These are phyloP conservation scores for Pyropia yezoensis DNA, from an alignment of 23 red algal genomes.

Conservation along the genomic window DNA sequence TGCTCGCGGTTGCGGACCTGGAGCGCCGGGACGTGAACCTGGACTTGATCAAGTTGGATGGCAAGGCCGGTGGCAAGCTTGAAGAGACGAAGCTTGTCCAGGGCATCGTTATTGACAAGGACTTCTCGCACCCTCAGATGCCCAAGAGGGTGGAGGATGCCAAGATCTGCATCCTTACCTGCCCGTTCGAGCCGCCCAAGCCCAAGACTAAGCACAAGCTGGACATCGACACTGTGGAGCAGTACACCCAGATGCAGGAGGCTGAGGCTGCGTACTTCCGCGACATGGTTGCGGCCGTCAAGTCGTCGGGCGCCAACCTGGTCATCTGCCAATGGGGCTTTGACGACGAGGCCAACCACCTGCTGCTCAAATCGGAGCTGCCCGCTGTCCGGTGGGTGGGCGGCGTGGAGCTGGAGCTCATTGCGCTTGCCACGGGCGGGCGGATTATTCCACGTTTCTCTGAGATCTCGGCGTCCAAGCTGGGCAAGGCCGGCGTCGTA, in stretches of 20 bases:
- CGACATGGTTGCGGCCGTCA: conserved; percentile 90
- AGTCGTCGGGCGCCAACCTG: conserved; percentile 87
- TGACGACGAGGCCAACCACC: conserved; percentile 98
- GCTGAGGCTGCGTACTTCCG: conserved; percentile 88
- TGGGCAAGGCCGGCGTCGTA: conserved; percentile 77
- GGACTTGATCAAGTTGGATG: conserved; percentile 93
- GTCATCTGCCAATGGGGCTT: conserved; percentile 99
- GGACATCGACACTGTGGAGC: conserved; percentile 91
- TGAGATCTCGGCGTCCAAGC: conserved; percentile 86
- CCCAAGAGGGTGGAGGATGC: conserved; percentile 72
- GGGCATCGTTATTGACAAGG: conserved; percentile 98
- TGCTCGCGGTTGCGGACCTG: conserved; percentile 83
- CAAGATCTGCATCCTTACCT: conserved; percentile 93
- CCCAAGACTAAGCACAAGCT: conserved; percentile 99
- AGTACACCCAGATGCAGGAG: conserved; percentile 94
- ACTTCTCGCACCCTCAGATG: conserved; percentile 98
- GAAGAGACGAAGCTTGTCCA: conserved; percentile 84
- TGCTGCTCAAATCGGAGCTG: conserved; percentile 77
- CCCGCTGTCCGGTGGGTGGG: conserved; percentile 96
- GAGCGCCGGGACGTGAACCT: conserved; percentile 95
- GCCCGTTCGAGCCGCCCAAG: conserved; percentile 98
- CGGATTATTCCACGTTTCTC: conserved; percentile 95
- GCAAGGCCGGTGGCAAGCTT: conserved; percentile 87
- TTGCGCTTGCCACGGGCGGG: conserved; percentile 87
- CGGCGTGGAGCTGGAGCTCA: conserved; percentile 94